These are phyloP conservation scores for Fraxinus latifolia DNA, from an alignment of 305 asterid species.

Conservation along the genomic window DNA sequence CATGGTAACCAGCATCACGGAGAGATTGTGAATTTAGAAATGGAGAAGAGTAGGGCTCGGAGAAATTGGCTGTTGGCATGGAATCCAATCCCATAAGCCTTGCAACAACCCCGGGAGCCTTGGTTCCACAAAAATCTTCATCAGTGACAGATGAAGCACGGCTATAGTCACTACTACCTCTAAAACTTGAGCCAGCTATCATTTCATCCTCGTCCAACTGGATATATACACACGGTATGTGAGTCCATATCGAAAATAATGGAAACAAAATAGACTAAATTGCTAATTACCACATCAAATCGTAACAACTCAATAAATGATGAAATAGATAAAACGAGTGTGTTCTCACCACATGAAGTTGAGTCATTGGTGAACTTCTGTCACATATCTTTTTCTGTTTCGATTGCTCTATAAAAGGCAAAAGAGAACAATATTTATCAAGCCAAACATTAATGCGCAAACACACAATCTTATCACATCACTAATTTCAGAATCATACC, in stretches of 20 bases:
- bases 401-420: conserved; percentile 49
- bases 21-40: conserved; percentile 47
- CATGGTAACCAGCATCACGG: conserved; percentile 34
- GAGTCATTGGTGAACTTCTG: conserved; percentile 60
- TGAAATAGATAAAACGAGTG: neutral
- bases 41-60: conserved; percentile 51
- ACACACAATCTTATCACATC: neutral
- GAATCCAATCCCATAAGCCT: conserved; percentile 91
- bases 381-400: conserved; percentile 67
- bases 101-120: conserved; percentile 76
- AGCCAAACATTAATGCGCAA: neutral
- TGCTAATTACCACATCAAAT: neutral
- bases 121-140: conserved; percentile 51
- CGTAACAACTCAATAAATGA: neutral
- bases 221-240: neutral
- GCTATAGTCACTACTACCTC: conserved; percentile 67
- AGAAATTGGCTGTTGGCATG: conserved; percentile 50
- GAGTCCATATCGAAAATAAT: neutral
- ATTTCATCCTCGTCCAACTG: conserved; percentile 70
- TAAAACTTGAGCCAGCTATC: conserved; percentile 47
- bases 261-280: neutral
- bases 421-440: conserved; percentile 1
- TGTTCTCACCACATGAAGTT: conserved; percentile 47
- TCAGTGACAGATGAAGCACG: conserved; percentile 77
- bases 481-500: conserved; percentile 33